phyloP scores from a whole-genome alignment of 768 basidiomycete species.

The Exidia glandulosa region DNA sequence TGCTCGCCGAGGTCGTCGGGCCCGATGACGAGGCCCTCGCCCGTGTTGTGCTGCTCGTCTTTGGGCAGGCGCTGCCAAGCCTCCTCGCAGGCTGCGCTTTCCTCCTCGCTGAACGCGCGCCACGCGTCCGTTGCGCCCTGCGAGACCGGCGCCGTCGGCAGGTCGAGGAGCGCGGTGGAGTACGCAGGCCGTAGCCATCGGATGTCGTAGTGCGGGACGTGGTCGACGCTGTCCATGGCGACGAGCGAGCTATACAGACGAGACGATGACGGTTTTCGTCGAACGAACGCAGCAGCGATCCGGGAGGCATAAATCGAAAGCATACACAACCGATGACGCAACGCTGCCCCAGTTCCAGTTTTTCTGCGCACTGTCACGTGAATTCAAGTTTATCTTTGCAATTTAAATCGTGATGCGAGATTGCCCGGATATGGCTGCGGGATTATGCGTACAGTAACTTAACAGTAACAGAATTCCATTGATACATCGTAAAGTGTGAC shows the following conservation, averaged over 20 bases:
- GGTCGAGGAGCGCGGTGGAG: slow-evolving; percentile 7
- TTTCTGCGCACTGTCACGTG: too few relatives aligned
- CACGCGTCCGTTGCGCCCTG: slow-evolving; percentile 6
- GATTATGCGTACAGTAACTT: too few relatives aligned
- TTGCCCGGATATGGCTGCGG: too few relatives aligned
- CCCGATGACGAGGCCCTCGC: not conserved
- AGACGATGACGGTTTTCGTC: not conserved
- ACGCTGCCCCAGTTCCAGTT: too few relatives aligned
- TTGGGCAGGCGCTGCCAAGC: slow-evolving; percentile 13
- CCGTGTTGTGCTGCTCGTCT: slow-evolving; percentile 4
- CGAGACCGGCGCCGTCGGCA: slow-evolving; percentile 12
- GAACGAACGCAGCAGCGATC: not conserved
- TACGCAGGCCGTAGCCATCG: slow-evolving; percentile 9
- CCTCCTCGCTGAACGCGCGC: slow-evolving; percentile 14
- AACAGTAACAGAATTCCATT: too few relatives aligned
- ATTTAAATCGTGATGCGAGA: too few relatives aligned
- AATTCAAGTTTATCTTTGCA: too few relatives aligned
- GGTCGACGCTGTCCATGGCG: not conserved
- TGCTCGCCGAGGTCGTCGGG: slow-evolving; percentile 8
- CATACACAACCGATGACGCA: too few relatives aligned
- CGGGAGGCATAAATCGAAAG: too few relatives aligned
- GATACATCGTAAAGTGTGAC: too few relatives aligned
- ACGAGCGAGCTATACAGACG: not conserved
- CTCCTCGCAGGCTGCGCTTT: slow-evolving; percentile 15
- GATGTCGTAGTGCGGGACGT: not conserved